A percentile compares a stretch with the other conserved stretches of the same genome.
Conservation (phyloP, 2,329 filamentous ascomycete genomes). For the Talaromyces funiculosus region DNA sequence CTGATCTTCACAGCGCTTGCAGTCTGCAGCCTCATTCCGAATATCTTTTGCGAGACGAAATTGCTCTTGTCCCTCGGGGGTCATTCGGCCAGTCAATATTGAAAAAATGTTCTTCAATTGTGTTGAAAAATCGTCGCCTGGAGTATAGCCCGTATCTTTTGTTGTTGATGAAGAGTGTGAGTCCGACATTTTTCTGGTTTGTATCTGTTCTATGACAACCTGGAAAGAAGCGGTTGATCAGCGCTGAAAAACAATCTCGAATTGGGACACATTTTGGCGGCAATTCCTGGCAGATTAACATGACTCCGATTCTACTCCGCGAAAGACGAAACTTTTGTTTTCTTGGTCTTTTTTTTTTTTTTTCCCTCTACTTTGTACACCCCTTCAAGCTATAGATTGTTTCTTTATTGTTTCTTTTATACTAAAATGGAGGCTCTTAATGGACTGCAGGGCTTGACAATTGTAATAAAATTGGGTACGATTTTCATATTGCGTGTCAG, state of each 20-base stretch:
- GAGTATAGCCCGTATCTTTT: conserved; percentile 32
- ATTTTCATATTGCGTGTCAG: neutral
- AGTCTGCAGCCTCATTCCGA: conserved; percentile 70
- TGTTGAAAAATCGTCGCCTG: conserved; percentile 39
- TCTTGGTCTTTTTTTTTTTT: neutral
- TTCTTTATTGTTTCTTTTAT: conserved; percentile 1
- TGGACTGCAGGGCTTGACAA: conserved; percentile 26
- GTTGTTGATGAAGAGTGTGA: conserved; percentile 14
- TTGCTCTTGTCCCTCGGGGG: conserved; percentile 61
- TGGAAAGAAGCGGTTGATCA: neutral
- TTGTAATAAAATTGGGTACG: conserved; percentile 38
- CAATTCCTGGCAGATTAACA: conserved; percentile 9
- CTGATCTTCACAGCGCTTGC: conserved; percentile 71
- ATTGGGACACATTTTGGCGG: conserved; percentile 4
- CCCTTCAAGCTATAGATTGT: neutral
- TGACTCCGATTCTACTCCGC: conserved; percentile 8
- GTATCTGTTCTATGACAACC: neutral
- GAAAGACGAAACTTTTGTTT: conserved; percentile 11
- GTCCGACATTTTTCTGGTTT: conserved; percentile 7
- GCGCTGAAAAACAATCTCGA: neutral
- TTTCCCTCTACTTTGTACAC: neutral
- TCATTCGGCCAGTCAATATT: conserved; percentile 69
- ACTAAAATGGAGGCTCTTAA: conserved; percentile 24
- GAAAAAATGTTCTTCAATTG: conserved; percentile 82
- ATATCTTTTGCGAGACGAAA: conserved; percentile 74